Evolutionary conservation across 768 basidiomycete genomes (phyloP).

Genomic region (Boletus eberwhitei): DNA sequence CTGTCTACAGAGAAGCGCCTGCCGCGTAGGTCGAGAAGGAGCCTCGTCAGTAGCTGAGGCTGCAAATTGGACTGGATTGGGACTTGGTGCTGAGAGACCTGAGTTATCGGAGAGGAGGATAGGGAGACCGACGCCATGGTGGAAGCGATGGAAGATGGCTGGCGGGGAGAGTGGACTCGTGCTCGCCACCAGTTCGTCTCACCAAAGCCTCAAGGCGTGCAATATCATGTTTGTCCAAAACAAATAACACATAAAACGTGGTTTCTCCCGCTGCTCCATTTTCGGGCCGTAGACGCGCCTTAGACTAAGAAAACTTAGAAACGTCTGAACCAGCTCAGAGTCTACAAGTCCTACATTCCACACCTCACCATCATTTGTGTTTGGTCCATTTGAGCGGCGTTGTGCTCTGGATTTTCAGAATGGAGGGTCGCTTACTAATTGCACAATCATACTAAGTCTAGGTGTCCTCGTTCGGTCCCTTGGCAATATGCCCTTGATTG

Average conservation of each 20-base stretch:
- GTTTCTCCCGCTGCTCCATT: not conserved
- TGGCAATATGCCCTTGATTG: conserved; percentile 6
- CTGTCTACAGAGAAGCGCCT: conserved; percentile 91
- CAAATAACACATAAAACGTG: conserved; percentile 23
- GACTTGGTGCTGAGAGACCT: conserved; percentile 49
- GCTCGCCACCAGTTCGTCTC: conserved; percentile 18
- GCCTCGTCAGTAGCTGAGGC: conserved; percentile 82
- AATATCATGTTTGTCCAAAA: conserved; percentile 28
- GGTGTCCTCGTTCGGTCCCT: conserved; percentile 8
- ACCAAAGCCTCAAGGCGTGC: conserved; percentile 30
- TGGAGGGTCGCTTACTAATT: not conserved
- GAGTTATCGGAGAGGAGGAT: conserved; percentile 56
- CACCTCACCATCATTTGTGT: not conserved
- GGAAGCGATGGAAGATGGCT: conserved; percentile 14
- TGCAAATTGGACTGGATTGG: conserved; percentile 71
- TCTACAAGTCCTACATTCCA: no score
- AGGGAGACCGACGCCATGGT: conserved; percentile 37
- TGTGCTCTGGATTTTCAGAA: not conserved
- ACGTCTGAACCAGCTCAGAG: not conserved
- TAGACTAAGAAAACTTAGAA: not conserved
- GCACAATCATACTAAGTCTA: conserved; percentile 1
- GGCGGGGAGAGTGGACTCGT: conserved; percentile 11
- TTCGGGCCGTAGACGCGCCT: not conserved
- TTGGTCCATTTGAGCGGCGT: not conserved
- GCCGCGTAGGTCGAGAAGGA: conserved; percentile 91